phyloP scores from a whole-genome alignment of 768 basidiomycete species.

The Xerocomus spinulosus region DNA sequence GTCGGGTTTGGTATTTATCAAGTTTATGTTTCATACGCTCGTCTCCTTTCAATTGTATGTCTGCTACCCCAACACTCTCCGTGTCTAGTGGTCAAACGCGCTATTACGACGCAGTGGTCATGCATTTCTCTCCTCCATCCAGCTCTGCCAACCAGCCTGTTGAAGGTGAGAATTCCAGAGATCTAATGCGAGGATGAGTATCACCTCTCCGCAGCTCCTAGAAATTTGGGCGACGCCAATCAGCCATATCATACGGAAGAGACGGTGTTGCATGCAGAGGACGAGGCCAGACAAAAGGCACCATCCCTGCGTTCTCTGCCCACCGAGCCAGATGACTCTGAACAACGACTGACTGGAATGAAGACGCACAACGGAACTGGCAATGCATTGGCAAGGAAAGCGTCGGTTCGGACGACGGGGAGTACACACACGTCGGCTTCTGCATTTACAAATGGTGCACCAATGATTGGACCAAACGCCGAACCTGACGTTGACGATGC shows the following conservation, averaged over 20 bases:
- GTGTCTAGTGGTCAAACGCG: constrained; percentile 32
- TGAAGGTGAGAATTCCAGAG: constrained; percentile 1
- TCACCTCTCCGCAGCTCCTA: background rate
- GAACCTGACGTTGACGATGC: constrained; percentile 39
- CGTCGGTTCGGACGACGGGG: constrained; percentile 21
- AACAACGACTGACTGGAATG: background rate
- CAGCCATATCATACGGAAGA: background rate
- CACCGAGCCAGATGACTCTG: constrained; percentile 7
- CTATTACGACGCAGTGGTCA: constrained; percentile 45
- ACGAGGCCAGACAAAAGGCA: background rate
- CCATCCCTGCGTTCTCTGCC: constrained; percentile 27
- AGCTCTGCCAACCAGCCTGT: background rate
- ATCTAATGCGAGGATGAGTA: background rate
- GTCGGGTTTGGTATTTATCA: constrained; percentile 23
- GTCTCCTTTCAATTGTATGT: constrained; percentile 9
- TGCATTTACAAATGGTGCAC: constrained; percentile 53
- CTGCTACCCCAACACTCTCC: constrained; percentile 12
- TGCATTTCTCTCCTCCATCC: constrained; percentile 16
- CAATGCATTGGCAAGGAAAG: constrained; percentile 10
- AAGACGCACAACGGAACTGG: background rate
- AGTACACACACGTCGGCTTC: constrained; percentile 17
- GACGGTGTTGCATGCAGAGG: background rate
- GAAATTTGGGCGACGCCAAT: background rate
- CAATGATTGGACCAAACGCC: constrained; percentile 45
- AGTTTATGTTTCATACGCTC: background rate